phyloP scores from a whole-genome alignment of 768 basidiomycete species.

The Serpula lacrymans region DNA sequence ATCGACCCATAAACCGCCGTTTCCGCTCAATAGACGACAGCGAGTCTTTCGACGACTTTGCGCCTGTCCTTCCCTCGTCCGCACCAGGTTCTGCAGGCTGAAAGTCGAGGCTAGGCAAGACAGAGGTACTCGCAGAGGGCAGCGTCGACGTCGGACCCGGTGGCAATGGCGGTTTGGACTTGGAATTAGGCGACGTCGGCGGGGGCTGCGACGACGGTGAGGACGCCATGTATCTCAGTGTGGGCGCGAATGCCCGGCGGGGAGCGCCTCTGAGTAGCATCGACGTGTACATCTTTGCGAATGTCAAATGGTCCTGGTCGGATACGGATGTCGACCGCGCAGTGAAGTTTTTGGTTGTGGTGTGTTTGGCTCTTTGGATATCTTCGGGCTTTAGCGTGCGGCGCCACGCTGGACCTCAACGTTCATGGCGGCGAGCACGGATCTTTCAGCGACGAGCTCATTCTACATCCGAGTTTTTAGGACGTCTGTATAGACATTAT shows the following conservation, averaged over 20 bases:
- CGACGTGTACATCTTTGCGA: too few species aligned
- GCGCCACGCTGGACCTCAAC: too few species aligned
- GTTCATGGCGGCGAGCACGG: too few species aligned
- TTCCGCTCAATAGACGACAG: slow-evolving; percentile 76
- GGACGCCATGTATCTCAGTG: slow-evolving; percentile 20
- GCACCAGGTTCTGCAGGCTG: slow-evolving; percentile 48
- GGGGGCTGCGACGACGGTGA: slow-evolving; percentile 15
- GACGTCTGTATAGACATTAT: too few species aligned
- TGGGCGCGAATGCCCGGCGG: slow-evolving; percentile 15
- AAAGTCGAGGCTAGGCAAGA: slow-evolving; percentile 60
- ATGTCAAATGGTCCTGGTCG: too few species aligned
- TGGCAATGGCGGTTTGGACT: slow-evolving; percentile 4
- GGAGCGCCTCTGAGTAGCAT: slow-evolving; percentile 18
- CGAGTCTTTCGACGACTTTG: slow-evolving; percentile 72
- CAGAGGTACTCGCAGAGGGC: slow-evolving; percentile 5
- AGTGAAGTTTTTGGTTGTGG: too few species aligned
- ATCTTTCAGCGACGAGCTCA: too few species aligned
- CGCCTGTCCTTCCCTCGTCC: slow-evolving; percentile 60
- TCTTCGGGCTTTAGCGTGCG: too few species aligned
- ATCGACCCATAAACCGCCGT: slow-evolving; percentile 53
- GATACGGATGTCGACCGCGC: too few species aligned
- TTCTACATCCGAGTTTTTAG: too few species aligned
- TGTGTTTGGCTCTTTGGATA: too few species aligned
- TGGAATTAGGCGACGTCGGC: slow-evolving; percentile 12
- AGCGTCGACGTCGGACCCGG: neutral